phyloP scores from a whole-genome alignment of 2,329 filamentous ascomycete species.

The Trichoderma sp. region DNA sequence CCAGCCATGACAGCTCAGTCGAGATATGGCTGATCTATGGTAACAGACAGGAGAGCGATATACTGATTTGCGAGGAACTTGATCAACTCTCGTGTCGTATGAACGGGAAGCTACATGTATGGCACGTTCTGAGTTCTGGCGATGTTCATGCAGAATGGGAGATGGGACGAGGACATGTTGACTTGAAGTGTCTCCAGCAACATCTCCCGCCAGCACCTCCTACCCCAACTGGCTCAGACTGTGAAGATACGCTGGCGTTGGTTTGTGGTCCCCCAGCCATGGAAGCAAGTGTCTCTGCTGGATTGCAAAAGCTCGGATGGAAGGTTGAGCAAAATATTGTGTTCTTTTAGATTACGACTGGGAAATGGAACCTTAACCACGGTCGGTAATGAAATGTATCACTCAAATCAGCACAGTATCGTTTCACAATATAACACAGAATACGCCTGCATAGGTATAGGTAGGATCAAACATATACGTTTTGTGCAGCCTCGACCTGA shows the following conservation, averaged over 20 bases:
- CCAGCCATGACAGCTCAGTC: constrained; percentile 57
- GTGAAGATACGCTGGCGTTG: constrained; percentile 1
- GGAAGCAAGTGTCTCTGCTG: not conserved
- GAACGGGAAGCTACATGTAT: not conserved
- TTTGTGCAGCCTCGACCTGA: no score
- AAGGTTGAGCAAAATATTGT: not conserved
- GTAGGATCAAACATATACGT: no score
- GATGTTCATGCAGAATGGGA: not conserved
- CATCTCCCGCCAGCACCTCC: constrained; percentile 1
- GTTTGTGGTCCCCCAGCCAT: constrained; percentile 10
- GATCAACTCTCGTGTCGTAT: not conserved
- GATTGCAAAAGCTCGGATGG: not conserved
- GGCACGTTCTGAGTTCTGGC: constrained; percentile 6
- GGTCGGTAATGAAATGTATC: no score
- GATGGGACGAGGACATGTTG: constrained; percentile 1
- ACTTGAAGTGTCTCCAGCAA: not conserved
- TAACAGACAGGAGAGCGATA: constrained; percentile 76
- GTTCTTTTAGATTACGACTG: not conserved
- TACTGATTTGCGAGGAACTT: constrained; percentile 62
- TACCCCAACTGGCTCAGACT: not conserved
- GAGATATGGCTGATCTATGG: constrained; percentile 74
- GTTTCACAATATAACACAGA: no score
- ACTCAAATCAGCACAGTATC: no score
- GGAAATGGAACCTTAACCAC: no score
- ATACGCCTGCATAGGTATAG: no score